phyloP scores from a whole-genome alignment of 768 basidiomycete species.

The Auriscalpium orientale region DNA sequence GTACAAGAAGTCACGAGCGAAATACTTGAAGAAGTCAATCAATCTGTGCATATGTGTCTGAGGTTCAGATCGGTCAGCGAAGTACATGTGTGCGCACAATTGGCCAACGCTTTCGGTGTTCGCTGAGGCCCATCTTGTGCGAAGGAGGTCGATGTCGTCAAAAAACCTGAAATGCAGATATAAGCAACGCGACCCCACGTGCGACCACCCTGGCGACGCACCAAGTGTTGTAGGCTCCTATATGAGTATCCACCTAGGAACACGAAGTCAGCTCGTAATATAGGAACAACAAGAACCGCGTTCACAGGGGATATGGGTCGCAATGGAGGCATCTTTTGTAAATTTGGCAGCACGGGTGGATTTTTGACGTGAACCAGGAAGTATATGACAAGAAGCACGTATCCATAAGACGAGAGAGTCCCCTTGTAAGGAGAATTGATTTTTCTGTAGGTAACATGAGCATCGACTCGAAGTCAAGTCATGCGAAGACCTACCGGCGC shows the following conservation, averaged over 20 bases:
- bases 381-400: conserved; percentile 96
- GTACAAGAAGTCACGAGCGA: conserved; percentile 88
- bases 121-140: conserved; percentile 89
- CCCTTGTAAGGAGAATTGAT: conserved; percentile 98
- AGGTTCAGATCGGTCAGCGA: conserved; percentile 2
- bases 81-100: conserved; percentile 45
- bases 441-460: conserved; percentile 46
- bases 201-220: neutral
- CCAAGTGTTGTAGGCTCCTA: conserved; percentile 81
- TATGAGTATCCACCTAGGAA: conserved; percentile 67
- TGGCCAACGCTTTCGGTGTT: conserved; percentile 92
- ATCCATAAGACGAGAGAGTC: conserved; percentile 94
- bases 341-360: conserved; percentile 91
- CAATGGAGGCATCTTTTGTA: conserved; percentile 90
- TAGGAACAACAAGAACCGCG: conserved; percentile 1
- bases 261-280: conserved; percentile 10
- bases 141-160: conserved; percentile 89
- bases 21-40: conserved; percentile 97
- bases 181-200: neutral
- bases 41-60: conserved; percentile 45
- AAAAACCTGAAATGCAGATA: conserved; percentile 62
- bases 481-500: conserved; percentile 49
- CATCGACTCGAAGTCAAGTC: neutral
- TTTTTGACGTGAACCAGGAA: conserved; percentile 97
- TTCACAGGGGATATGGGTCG: conserved; percentile 75